Conservation (phyloP, 2,329 filamentous ascomycete genomes). For the Scopulariopsis brevicaulis region DNA sequence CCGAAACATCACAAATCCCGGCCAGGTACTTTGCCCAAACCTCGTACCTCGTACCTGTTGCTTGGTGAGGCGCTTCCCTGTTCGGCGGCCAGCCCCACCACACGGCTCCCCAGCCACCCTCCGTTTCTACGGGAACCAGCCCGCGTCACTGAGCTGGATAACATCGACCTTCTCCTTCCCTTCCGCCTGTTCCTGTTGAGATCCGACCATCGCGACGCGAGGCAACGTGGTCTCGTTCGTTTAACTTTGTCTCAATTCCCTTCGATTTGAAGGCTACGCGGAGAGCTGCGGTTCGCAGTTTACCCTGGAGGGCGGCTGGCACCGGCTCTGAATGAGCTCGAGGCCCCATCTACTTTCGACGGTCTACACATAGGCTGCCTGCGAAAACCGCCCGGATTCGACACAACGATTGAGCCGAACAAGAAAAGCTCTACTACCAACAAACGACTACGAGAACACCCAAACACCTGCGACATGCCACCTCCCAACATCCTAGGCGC, state of each 20-base stretch:
- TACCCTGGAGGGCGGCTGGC: background rate
- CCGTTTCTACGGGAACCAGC: constrained; percentile 15
- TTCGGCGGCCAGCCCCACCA: background rate
- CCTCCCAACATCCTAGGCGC: constrained; percentile 17
- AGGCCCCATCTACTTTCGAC: background rate
- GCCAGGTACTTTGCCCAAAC: too few species aligned
- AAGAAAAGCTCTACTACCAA: background rate
- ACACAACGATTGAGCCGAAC: background rate
- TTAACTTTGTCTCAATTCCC: background rate
- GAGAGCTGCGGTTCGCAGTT: background rate
- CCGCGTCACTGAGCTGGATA: constrained; percentile 3
- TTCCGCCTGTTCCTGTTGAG: background rate
- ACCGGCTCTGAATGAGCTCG: background rate
- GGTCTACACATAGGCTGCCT: background rate
- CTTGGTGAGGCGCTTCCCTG: too few species aligned
- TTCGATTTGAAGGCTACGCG: background rate
- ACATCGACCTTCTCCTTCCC: background rate
- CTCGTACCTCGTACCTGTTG: too few species aligned
- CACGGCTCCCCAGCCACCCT: constrained; percentile 9
- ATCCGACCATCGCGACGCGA: background rate
- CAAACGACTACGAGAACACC: background rate
- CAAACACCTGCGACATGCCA: background rate
- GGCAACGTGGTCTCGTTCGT: background rate
- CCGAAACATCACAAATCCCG: too few species aligned
- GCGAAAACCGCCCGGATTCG: background rate